These are phyloP conservation scores for Yamadazyma blattariae DNA, from an alignment of 1,139 yeast species.

Conservation along the genomic window DNA sequence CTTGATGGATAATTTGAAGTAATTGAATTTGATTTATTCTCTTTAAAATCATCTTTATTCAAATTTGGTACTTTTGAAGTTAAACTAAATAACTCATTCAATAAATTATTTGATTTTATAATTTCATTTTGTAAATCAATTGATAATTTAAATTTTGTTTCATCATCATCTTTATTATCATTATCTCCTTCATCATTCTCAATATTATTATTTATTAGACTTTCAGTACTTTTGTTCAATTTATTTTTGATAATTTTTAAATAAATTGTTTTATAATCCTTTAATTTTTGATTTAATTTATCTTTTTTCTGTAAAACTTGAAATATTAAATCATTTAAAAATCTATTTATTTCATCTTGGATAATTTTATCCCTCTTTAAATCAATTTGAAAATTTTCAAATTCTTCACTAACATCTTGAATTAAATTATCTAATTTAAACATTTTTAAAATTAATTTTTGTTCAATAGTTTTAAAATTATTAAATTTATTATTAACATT, in stretches of 20 bases:
- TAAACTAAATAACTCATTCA: constrained; percentile 17
- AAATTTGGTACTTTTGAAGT: constrained; percentile 25
- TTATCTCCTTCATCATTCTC: not conserved
- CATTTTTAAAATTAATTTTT: constrained; percentile 29
- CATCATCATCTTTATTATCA: constrained; percentile 3
- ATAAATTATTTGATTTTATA: constrained; percentile 18
- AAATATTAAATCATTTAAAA: constrained; percentile 39
- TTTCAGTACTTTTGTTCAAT: not conserved
- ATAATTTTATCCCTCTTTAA: constrained; percentile 28
- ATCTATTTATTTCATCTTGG: constrained; percentile 43
- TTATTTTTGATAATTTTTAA: constrained; percentile 4
- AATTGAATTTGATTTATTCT: constrained; percentile 15
- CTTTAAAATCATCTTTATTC: constrained; percentile 16
- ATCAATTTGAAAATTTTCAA: constrained; percentile 11
- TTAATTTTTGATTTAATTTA: constrained; percentile 22
- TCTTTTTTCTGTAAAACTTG: constrained; percentile 35
- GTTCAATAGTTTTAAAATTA: constrained; percentile 31
- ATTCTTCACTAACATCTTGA: constrained; percentile 16
- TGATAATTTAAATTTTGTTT: constrained; percentile 18
- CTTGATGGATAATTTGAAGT: constrained; percentile 28
- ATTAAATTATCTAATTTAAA: constrained; percentile 41
- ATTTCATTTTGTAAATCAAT: constrained; percentile 23
- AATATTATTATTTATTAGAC: not conserved
- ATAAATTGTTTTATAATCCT: constrained; percentile 16
- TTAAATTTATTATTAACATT: constrained; percentile 21